Base-by-base conservation (phyloP, 768 basidiomycete species). In the Mycena olivaceomarginata region DNA sequence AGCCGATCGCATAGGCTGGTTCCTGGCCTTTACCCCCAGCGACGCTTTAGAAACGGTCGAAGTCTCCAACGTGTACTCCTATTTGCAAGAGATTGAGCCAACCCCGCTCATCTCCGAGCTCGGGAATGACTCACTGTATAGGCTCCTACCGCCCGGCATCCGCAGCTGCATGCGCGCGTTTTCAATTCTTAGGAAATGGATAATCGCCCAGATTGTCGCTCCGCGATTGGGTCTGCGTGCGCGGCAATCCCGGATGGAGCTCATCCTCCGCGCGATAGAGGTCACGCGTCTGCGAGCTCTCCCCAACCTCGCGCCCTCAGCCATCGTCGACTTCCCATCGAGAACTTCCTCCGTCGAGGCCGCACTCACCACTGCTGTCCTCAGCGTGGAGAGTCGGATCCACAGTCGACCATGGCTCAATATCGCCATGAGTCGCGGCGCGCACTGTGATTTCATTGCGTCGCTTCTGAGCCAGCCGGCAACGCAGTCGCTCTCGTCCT, bases 271-370 rank as follows among this genome's bases (percentile, higher is more conserved):
- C 45, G 94, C 92, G 2, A 90, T 97, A 53, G 96, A 97, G 82
- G 88, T 96, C 9, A 91, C 94, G 48, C 91, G 96, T 4, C 82
- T 91, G 79, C 90, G 94, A 59, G 93, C 88, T 79, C 84, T 89
- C 37, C 92, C 92, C 75, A 80, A 72, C 18, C 68, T 77, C 48
- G 82, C 84, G 6, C 81, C 84, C 31, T 73, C 84, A n/a, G 87
- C 89, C 13, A 80, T 88, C 22, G 84, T 87, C n/a, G 91, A 93
- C 56, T 90, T 91, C 64, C 92, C 94, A 0, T 93, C 94, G 11
- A 90, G 95, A n/a, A n/a, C n/a, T 13, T 96, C 96, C 0, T 97
- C 96, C 80, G 95, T 95, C 31, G 96, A 97, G 83, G 91, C 94
- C 0, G 91, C 94, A 39, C 84, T 95, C 12, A 92, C 92, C 0